Conservation (phyloP, 1,284 basidiomycete genomes). For the Hemileia vastatrix region DNA sequence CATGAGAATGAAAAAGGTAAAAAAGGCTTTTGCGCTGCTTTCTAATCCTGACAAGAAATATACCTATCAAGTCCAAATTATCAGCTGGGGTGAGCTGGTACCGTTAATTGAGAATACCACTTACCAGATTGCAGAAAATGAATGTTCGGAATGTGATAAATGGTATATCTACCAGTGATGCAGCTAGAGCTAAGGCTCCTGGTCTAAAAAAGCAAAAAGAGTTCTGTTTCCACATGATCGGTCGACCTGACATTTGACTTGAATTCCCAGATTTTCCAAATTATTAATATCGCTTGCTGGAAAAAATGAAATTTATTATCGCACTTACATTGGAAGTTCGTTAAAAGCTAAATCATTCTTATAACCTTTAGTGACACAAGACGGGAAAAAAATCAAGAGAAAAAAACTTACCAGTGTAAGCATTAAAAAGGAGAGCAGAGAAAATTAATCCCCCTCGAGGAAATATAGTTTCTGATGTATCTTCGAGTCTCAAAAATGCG, state of each 20-base stretch:
- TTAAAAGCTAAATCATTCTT: too few species aligned
- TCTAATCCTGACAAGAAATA: constrained; percentile 47
- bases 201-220: constrained; percentile 71
- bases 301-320: too few species aligned
- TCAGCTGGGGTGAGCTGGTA: too few species aligned
- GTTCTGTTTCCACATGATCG: constrained; percentile 51
- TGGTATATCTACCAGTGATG: constrained; percentile 48
- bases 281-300: too few species aligned
- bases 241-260: constrained; percentile 58
- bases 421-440: constrained; percentile 59
- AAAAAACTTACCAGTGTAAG: too few species aligned
- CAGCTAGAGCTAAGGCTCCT: constrained; percentile 61
- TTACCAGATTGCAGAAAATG: constrained; percentile 48
- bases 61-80: too few species aligned
- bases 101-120: constrained; percentile 43
- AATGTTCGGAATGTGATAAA: constrained; percentile 49
- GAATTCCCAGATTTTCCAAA: constrained; percentile 9
- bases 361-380: too few species aligned
- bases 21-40: constrained; percentile 48
- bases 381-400: too few species aligned
- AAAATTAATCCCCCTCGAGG: too few species aligned
- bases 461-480: too few species aligned
- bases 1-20: constrained; percentile 45
- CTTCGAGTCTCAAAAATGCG: too few species aligned
- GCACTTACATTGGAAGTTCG: constrained; percentile 35